Evolutionary conservation across 495 filamentous ascomycete genomes (phyloP).

Genomic region (Darksidea phi): DNA sequence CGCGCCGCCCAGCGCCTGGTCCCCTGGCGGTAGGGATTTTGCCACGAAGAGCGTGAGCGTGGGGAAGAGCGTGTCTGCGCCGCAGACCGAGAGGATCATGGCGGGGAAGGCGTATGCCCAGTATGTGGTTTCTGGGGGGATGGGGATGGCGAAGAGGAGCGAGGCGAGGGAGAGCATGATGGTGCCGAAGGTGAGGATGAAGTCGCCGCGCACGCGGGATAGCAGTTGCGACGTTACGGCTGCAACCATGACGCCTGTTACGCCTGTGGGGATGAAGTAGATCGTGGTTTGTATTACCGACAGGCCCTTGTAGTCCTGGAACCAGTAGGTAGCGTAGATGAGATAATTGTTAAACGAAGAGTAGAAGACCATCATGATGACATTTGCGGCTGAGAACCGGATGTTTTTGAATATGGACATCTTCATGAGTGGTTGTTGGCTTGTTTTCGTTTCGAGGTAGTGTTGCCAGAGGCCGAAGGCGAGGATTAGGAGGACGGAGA

Average conservation of each 20-base stretch:
- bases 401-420: slow-evolving; percentile 55
- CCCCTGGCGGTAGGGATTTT: slow-evolving; percentile 55
- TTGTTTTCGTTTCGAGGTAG: slow-evolving; percentile 52
- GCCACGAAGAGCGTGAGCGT: slow-evolving; percentile 60
- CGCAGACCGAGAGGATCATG: slow-evolving; percentile 58
- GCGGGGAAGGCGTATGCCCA: slow-evolving; percentile 61
- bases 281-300: slow-evolving; percentile 57
- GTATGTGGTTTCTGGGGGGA: slow-evolving; percentile 54
- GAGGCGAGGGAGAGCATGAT: slow-evolving; percentile 49
- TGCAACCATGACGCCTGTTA: slow-evolving; percentile 52
- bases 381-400: slow-evolving; percentile 58
- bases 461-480: slow-evolving; percentile 66
- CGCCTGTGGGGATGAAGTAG: slow-evolving; percentile 61
- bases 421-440: slow-evolving; percentile 57
- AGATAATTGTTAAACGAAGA: slow-evolving; percentile 59
- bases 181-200: slow-evolving; percentile 56
- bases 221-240: slow-evolving; percentile 57
- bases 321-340: slow-evolving; percentile 62
- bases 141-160: slow-evolving; percentile 58
- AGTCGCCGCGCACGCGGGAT: slow-evolving; percentile 51
- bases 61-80: slow-evolving; percentile 60
- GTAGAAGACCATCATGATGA: slow-evolving; percentile 61
- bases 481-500: slow-evolving; percentile 58
- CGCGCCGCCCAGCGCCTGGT: slow-evolving; percentile 61
- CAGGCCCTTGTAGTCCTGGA: slow-evolving; percentile 59